Percentiles rank a stretch among this genome's conserved stretches.
phyloP scores from a whole-genome alignment of 352 stramenopile genomes.

The Thraustochytrium striatum region DNA sequence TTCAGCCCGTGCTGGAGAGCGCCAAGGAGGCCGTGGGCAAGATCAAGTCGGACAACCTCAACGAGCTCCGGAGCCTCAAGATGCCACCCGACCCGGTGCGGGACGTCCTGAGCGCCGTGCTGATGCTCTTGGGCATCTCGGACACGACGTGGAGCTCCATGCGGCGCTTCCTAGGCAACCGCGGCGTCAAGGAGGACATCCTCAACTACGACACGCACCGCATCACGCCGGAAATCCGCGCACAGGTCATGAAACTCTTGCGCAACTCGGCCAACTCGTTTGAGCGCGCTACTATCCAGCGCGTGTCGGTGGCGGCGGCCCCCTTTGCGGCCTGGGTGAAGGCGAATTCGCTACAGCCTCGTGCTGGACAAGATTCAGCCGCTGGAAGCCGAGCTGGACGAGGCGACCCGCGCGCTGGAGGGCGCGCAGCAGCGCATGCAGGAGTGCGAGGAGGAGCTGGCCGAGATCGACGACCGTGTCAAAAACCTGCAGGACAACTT shows the following conservation, averaged over 20 bases:
- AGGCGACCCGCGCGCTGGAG: constrained; percentile 77
- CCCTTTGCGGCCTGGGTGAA: constrained; percentile 91
- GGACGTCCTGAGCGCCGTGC: constrained; percentile 85
- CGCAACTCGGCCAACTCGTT: constrained; percentile 86
- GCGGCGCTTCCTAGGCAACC: constrained; percentile 92
- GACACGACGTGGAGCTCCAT: constrained; percentile 93
- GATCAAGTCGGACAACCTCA: constrained; percentile 91
- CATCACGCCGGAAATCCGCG: constrained; percentile 81
- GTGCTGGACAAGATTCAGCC: constrained; percentile 92
- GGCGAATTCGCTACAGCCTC: constrained; percentile 89
- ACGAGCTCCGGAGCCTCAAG: constrained; percentile 89
- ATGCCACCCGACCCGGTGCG: constrained; percentile 88
- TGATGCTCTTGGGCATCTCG: constrained; percentile 89
- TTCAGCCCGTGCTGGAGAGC: constrained; percentile 78
- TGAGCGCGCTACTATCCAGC: constrained; percentile 86
- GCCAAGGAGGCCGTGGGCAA: constrained; percentile 59
- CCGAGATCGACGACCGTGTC: constrained; percentile 74
- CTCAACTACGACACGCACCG: constrained; percentile 87
- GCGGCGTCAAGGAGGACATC: constrained; percentile 92
- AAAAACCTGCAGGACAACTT: constrained; percentile 85
- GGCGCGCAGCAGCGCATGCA: constrained; percentile 72
- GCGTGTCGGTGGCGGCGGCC: constrained; percentile 84
- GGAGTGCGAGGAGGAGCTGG: constrained; percentile 81
- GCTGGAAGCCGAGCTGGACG: constrained; percentile 77
- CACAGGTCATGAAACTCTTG: constrained; percentile 82